phyloP scores from a whole-genome alignment of 2,329 filamentous ascomycete genomes.

The Epichloe sibirici region DNA sequence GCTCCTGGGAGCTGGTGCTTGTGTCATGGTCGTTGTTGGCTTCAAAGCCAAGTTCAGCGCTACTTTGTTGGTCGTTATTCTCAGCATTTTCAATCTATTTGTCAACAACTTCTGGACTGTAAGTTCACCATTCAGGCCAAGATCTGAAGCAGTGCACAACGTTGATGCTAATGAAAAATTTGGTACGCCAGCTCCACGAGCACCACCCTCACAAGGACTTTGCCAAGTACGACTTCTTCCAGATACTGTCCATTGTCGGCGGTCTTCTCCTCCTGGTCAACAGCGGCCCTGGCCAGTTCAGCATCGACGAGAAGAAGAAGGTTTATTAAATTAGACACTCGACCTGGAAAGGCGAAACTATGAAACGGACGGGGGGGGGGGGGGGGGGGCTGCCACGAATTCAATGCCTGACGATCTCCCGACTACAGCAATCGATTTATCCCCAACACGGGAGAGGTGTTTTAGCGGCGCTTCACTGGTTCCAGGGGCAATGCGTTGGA shows the following conservation, averaged over 20 bases:
- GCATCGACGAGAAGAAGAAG: conserved; percentile 99
- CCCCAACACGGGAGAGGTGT: background rate
- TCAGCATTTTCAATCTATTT: conserved; percentile 91
- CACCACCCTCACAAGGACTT: conserved; percentile 99
- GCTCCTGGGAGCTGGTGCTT: conserved; percentile 75
- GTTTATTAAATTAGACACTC: conserved; percentile 56
- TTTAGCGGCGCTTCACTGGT: conserved; percentile 1
- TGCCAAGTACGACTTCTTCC: conserved; percentile 99
- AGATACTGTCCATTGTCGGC: conserved; percentile 96
- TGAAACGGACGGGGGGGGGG: too few relatives aligned
- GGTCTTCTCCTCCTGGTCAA: conserved; percentile 94
- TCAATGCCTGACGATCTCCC: conserved; percentile 9
- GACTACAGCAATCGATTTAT: background rate
- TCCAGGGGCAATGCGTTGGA: conserved; percentile 2
- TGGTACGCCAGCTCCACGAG: conserved; percentile 61
- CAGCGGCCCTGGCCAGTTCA: conserved; percentile 95
- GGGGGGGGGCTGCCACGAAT: background rate
- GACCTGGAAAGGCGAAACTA: background rate
- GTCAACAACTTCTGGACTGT: conserved; percentile 99
- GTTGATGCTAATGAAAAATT: background rate
- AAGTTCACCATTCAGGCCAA: conserved; percentile 25
- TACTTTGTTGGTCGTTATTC: conserved; percentile 83
- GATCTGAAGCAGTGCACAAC: background rate
- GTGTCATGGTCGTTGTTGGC: conserved; percentile 95
- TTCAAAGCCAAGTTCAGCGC: conserved; percentile 99